phyloP scores from a whole-genome alignment of 495 filamentous ascomycete species.

The Hypomontagnella monticulosa region DNA sequence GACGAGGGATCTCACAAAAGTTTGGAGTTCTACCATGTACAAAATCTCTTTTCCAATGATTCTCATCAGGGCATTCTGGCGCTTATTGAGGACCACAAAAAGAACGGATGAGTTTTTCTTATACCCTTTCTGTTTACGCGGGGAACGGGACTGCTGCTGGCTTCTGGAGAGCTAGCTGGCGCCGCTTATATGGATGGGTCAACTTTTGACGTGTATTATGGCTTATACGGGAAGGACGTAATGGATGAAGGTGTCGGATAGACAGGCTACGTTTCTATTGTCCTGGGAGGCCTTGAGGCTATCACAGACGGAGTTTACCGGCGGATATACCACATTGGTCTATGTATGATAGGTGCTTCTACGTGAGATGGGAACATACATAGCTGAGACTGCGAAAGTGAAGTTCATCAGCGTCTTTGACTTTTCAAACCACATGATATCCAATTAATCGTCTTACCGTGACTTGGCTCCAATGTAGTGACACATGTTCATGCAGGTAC shows the following conservation, averaged over 20 bases:
- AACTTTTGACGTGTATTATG: too few relatives aligned
- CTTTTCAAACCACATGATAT: constrained; percentile 1
- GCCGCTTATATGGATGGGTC: too few relatives aligned
- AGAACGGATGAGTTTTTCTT: constrained; percentile 8
- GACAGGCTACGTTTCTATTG: too few relatives aligned
- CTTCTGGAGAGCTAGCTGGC: too few relatives aligned
- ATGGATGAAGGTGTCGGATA: too few relatives aligned
- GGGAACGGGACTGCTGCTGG: neutral
- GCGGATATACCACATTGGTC: constrained; percentile 22
- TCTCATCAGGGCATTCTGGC: constrained; percentile 19
- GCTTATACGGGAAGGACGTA: too few relatives aligned
- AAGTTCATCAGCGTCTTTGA: neutral
- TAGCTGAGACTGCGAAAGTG: constrained; percentile 11
- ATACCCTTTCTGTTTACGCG: constrained; percentile 31
- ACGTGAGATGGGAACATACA: constrained; percentile 17
- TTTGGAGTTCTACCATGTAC: constrained; percentile 16
- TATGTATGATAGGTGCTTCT: constrained; percentile 5
- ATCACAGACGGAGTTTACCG: constrained; percentile 14
- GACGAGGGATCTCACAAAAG: constrained; percentile 19
- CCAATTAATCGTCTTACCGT: constrained; percentile 12
- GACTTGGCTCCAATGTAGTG: neutral
- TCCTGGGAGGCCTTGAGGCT: neutral
- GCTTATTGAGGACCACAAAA: constrained; percentile 17
- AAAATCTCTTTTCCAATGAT: constrained; percentile 7
- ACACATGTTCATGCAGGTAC: constrained; percentile 34